These are phyloP conservation scores for Avena insularis DNA, from an alignment of 176 grass and related monocot species.

Conservation along the genomic window DNA sequence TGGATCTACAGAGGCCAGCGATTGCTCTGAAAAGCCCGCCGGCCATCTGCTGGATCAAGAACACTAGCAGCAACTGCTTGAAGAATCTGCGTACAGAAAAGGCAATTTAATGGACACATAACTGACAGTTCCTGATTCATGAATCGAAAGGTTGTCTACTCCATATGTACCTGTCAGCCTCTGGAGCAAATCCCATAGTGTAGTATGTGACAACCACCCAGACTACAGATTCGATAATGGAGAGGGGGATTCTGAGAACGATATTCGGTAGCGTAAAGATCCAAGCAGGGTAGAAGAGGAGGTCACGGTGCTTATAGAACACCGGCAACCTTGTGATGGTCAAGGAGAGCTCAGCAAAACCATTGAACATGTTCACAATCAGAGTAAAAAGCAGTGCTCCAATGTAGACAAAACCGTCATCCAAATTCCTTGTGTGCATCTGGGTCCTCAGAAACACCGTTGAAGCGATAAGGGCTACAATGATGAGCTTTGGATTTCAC, in stretches of 20 bases:
- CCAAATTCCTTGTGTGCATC: slow-evolving; percentile 70
- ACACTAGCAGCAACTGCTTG: slow-evolving; percentile 92
- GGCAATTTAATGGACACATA: slow-evolving; percentile 30
- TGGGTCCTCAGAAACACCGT: slow-evolving; percentile 77
- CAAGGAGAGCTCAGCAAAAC: slow-evolving; percentile 92
- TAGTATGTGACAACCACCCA: slow-evolving; percentile 92
- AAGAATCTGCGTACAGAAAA: slow-evolving; percentile 77
- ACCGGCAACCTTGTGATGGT: slow-evolving; percentile 84
- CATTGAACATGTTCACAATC: slow-evolving; percentile 98
- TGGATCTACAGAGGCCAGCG: slow-evolving; percentile 84
- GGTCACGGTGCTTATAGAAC: slow-evolving; percentile 97
- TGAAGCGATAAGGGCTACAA: slow-evolving; percentile 72
- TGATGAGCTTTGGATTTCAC: slow-evolving; percentile 61
- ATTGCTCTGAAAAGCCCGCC: slow-evolving; percentile 85
- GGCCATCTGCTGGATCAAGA: slow-evolving; percentile 95
- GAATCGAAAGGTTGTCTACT: background rate
- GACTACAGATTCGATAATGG: slow-evolving; percentile 78
- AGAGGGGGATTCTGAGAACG: slow-evolving; percentile 83
- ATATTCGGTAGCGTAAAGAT: slow-evolving; percentile 82
- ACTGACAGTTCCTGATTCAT: background rate
- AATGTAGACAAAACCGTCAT: slow-evolving; percentile 78
- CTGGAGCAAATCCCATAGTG: slow-evolving; percentile 84
- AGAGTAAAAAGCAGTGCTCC: slow-evolving; percentile 83
- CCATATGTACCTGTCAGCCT: slow-evolving; percentile 75
- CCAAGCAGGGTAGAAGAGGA: slow-evolving; percentile 97